These are phyloP conservation scores for Collybia nuda DNA, from an alignment of 768 basidiomycete genomes.

Conservation along the genomic window DNA sequence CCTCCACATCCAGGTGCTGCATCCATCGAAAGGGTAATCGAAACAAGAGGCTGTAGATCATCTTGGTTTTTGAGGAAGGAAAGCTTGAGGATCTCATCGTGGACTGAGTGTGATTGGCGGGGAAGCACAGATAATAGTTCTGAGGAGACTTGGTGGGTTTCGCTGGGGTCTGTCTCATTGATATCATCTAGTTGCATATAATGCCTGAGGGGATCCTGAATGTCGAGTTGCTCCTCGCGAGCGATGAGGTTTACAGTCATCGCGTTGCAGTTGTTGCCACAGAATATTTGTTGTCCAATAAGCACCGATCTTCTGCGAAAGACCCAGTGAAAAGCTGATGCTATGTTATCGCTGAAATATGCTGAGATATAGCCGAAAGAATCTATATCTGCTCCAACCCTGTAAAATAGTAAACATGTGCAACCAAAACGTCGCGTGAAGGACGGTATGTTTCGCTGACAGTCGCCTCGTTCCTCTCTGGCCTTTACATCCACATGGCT, in stretches of 20 bases:
- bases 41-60: constrained; percentile 26
- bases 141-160: constrained; percentile 18
- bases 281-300: too few relatives aligned
- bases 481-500: constrained; percentile 10
- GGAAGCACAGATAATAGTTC: constrained; percentile 43
- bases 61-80: constrained; percentile 26
- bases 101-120: constrained; percentile 49
- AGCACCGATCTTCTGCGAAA: too few relatives aligned
- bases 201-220: constrained; percentile 61
- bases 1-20: constrained; percentile 90
- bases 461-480: constrained; percentile 3
- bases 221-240: constrained; percentile 54
- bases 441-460: constrained; percentile 3
- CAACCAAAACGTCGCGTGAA: constrained; percentile 17
- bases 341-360: too few relatives aligned
- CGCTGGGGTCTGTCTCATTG: constrained; percentile 14
- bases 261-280: constrained; percentile 11
- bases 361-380: too few relatives aligned
- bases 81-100: constrained; percentile 46
- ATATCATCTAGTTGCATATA: constrained; percentile 41
- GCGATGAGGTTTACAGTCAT: constrained; percentile 30
- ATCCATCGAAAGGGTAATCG: constrained; percentile 63
- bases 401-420: constrained; percentile 27
- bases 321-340: too few relatives aligned
- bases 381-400: constrained; percentile 1